Conservation (phyloP, 192 early-diverging fungal species). For the Borealophlyctis nickersoniae region DNA sequence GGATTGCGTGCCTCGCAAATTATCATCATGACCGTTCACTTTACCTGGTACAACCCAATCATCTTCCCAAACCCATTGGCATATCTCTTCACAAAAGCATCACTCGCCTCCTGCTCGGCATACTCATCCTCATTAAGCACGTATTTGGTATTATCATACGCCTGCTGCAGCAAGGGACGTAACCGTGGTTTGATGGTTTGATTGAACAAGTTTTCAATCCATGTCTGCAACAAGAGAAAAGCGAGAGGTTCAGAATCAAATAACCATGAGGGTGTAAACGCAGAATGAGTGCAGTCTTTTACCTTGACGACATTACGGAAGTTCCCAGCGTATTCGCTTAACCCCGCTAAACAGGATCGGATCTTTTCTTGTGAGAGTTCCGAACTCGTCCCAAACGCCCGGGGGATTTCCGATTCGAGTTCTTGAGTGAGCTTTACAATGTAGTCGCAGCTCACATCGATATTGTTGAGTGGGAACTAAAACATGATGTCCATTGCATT, state of each 20-base stretch:
- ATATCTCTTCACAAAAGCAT: slow-evolving; percentile 81
- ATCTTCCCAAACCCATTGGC: slow-evolving; percentile 62
- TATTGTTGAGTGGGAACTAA: slow-evolving; percentile 80
- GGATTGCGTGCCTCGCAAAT: background rate
- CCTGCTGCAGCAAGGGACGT: slow-evolving; percentile 72
- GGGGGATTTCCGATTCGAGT: slow-evolving; percentile 55
- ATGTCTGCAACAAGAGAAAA: slow-evolving; percentile 44
- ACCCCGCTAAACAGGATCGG: slow-evolving; percentile 52
- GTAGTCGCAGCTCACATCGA: slow-evolving; percentile 81
- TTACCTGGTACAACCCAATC: slow-evolving; percentile 59
- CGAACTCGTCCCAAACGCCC: slow-evolving; percentile 35
- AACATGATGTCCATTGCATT: background rate
- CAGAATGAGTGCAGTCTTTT: slow-evolving; percentile 15
- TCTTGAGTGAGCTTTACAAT: slow-evolving; percentile 69
- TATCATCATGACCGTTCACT: too few relatives aligned
- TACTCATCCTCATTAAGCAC: slow-evolving; percentile 91
- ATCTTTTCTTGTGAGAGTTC: slow-evolving; percentile 56
- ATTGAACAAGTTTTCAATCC: slow-evolving; percentile 78
- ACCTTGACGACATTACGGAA: slow-evolving; percentile 69
- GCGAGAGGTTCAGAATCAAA: background rate
- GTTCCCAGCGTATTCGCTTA: slow-evolving; percentile 57
- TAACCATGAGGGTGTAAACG: background rate
- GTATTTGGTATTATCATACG: slow-evolving; percentile 85
- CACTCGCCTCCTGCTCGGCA: slow-evolving; percentile 62
- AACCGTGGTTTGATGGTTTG: slow-evolving; percentile 79